phyloP scores from a whole-genome alignment of 1,139 yeast species.

The Blastobotrys niveus region DNA sequence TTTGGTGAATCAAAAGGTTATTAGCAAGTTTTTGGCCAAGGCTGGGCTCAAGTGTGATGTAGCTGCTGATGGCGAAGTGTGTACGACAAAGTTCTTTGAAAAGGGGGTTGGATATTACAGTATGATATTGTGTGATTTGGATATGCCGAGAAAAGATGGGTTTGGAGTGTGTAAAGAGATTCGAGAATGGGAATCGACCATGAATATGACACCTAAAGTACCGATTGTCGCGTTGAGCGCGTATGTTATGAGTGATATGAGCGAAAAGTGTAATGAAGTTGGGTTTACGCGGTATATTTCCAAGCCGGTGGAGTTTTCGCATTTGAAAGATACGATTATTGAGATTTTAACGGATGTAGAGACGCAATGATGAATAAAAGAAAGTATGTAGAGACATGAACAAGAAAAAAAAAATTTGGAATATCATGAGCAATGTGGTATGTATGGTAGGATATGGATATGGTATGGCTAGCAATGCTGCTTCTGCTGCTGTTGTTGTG shows the following conservation, averaged over 20 bases:
- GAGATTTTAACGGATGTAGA: conserved; percentile 15
- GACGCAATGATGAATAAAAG: conserved; percentile 6
- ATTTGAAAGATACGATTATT: conserved; percentile 24
- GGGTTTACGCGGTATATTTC: conserved; percentile 78
- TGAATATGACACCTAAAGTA: conserved; percentile 52
- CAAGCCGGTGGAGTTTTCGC: conserved; percentile 47
- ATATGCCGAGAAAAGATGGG: conserved; percentile 84
- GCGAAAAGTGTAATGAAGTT: conserved; percentile 64
- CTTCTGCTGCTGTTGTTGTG: neutral
- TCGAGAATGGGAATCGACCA: conserved; percentile 66
- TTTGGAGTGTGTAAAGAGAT: conserved; percentile 74
- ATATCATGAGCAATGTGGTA: neutral
- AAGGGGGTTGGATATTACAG: conserved; percentile 42
- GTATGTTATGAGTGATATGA: conserved; percentile 77
- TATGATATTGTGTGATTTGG: conserved; percentile 74
- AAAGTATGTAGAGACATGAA: too few species aligned
- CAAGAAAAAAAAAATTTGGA: neutral
- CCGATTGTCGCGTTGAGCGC: conserved; percentile 80
- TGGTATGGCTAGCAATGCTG: neutral
- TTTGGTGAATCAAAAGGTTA: conserved; percentile 82
- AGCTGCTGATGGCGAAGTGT: conserved; percentile 71
- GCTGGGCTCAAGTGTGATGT: conserved; percentile 70
- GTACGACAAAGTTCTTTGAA: conserved; percentile 44
- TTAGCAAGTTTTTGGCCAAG: conserved; percentile 64
- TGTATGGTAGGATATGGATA: neutral